Evolutionary conservation across 2,329 filamentous ascomycete genomes (phyloP).

Genomic region (Fusarium sp.): DNA sequence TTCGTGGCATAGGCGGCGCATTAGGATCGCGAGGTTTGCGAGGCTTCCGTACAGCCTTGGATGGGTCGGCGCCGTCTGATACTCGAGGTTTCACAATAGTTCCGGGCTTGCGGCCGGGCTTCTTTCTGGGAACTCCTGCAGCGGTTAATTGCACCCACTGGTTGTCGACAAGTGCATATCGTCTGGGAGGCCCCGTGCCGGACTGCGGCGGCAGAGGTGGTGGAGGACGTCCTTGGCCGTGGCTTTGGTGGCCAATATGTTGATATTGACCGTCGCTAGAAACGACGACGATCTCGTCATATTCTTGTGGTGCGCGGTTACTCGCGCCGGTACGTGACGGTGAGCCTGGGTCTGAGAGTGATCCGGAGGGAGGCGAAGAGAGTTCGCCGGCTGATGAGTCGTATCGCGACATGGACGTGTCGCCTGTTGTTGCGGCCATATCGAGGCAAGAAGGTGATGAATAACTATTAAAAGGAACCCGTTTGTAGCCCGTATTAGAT

Average conservation of each 20-base stretch:
- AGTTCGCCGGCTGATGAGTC: slow-evolving; percentile 62
- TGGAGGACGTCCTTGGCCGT: slow-evolving; percentile 33
- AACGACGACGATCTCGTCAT: slow-evolving; percentile 63
- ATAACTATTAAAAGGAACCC: slow-evolving; percentile 3
- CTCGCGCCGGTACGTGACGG: slow-evolving; percentile 52
- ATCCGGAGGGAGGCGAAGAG: slow-evolving; percentile 63
- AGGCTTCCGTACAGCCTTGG: slow-evolving; percentile 61
- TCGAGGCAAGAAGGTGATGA: slow-evolving; percentile 21
- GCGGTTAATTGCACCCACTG: slow-evolving; percentile 64
- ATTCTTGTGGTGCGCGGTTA: slow-evolving; percentile 48
- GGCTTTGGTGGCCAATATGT: slow-evolving; percentile 37
- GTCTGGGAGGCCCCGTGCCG: slow-evolving; percentile 45
- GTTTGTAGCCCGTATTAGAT: slow-evolving; percentile 19
- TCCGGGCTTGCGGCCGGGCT: slow-evolving; percentile 73
- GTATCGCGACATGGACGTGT: slow-evolving; percentile 54
- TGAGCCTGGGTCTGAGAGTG: slow-evolving; percentile 61
- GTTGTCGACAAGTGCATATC: slow-evolving; percentile 53
- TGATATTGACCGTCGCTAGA: slow-evolving; percentile 45
- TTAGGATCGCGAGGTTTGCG: slow-evolving; percentile 70
- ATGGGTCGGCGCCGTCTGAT: slow-evolving; percentile 51
- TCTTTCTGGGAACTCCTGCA: slow-evolving; percentile 69
- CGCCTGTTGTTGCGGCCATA: slow-evolving; percentile 48
- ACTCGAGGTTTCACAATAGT: slow-evolving; percentile 60
- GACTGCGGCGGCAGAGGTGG: slow-evolving; percentile 40
- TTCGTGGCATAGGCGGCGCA: slow-evolving; percentile 64